Evolutionary conservation across 2,329 filamentous ascomycete species (phyloP), one percentile per base, ranked within the genome.

Genomic region (Penicillium janthinellum): DNA sequence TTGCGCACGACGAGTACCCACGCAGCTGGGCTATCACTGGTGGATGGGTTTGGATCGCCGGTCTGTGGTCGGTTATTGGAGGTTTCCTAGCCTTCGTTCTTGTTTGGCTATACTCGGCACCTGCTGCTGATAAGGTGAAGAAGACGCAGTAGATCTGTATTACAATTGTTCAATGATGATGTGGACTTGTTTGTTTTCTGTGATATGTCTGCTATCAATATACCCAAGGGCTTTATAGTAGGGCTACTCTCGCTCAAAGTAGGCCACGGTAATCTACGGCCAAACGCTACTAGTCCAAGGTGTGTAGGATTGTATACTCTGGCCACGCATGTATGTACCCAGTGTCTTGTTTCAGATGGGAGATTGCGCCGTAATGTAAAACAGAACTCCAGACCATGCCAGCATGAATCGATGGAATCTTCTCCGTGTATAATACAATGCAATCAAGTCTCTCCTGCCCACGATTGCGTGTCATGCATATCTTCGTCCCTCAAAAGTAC

Each of bases 1-100:
- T 96, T 79, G 95, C 95, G 7, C 95, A 99, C 82, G 89, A 99
- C 75, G 95, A 99, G 82, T 99, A 90, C 86, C 91, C 92, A 35
- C 86, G 95, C 70, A 96, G 91, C 77, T 98, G 88, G 81, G 86
- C 85, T 73, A 99, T 99, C 74, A 91, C 86, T 62, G 93, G 89
- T 44, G 94, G 92, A 3, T 98, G 92, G 91, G 92, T 94, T 11
- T 98, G 94, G 91, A 91, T 99, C 72, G 84, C 88, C 0, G 94
- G 95, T 60, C 90, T 98, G 61, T 90, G 86, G 74, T 88, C 89
- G 52, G 96, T 96, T 2, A 85, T 96, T 57, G 83, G 82, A 11
- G 95, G 92, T 7, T 99, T 93, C 85, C 66, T 98, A 63, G 86
- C 82, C 0, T 98, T 99, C 78, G 90, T 92, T 54, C 86, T 87